Evolutionary conservation across 352 stramenopile species (phyloP).

Genomic region (Globisporangium lucens): DNA sequence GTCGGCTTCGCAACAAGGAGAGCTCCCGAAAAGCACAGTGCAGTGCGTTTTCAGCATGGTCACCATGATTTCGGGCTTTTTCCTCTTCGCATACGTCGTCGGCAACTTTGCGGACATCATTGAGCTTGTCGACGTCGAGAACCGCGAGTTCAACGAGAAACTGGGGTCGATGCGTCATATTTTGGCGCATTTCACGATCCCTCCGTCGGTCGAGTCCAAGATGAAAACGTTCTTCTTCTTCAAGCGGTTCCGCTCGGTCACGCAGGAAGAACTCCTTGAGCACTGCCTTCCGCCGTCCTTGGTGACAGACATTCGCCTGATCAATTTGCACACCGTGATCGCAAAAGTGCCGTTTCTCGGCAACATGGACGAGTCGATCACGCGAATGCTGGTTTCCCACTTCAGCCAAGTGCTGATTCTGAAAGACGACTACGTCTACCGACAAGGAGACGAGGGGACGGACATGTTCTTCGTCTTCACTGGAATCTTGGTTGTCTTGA

Average conservation of each 20-base stretch:
- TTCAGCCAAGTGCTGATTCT: constrained; percentile 45
- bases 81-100: constrained; percentile 45
- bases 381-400: constrained; percentile 47
- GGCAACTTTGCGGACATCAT: constrained; percentile 50
- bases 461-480: constrained; percentile 70
- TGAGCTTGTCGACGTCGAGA: constrained; percentile 41
- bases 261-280: constrained; percentile 42
- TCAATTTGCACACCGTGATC: constrained; percentile 52
- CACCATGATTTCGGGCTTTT: constrained; percentile 40
- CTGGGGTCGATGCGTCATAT: constrained; percentile 41
- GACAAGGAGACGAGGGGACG: constrained; percentile 39
- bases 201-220: constrained; percentile 27
- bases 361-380: constrained; percentile 44
- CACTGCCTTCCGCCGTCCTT: constrained; percentile 45
- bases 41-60: constrained; percentile 40
- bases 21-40: constrained; percentile 28
- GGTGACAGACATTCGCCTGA: constrained; percentile 47
- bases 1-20: constrained; percentile 35
- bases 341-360: constrained; percentile 50
- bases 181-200: constrained; percentile 37
- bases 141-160: constrained; percentile 48
- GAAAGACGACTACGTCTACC: constrained; percentile 38
- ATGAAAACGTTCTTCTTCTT: constrained; percentile 57
- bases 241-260: constrained; percentile 52
- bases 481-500: constrained; percentile 34